Conservation (phyloP, 495 filamentous ascomycete genomes). For the Daldinia decipiens region DNA sequence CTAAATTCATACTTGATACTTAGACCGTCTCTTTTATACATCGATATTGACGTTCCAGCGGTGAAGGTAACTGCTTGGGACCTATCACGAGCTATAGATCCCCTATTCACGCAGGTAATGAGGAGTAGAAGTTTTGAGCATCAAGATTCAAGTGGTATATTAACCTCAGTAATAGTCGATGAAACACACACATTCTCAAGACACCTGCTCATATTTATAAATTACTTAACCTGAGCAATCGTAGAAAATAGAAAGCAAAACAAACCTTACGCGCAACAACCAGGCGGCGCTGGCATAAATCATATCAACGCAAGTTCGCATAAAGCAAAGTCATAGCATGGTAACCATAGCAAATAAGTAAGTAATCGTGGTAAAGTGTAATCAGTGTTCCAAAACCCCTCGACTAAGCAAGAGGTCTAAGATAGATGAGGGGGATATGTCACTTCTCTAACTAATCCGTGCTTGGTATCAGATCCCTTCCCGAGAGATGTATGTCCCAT, state of each 20-base stretch:
- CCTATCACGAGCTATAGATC: too few relatives aligned
- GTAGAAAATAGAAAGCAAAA: neutral
- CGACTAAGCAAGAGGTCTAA: conserved; percentile 5
- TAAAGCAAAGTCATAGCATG: neutral
- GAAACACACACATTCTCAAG: too few relatives aligned
- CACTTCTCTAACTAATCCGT: conserved; percentile 9
- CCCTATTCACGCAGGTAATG: too few relatives aligned
- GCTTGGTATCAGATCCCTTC: conserved; percentile 45
- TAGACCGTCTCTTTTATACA: too few relatives aligned
- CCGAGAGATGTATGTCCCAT: conserved; percentile 31
- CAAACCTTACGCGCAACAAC: neutral
- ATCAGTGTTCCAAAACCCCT: conserved; percentile 18
- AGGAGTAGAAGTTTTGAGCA: neutral
- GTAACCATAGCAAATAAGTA: neutral
- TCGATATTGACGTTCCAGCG: too few relatives aligned
- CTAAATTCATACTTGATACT: too few relatives aligned
- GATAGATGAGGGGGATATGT: conserved; percentile 21
- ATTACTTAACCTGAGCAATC: too few relatives aligned
- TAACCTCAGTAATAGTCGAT: neutral
- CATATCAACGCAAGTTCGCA: neutral
- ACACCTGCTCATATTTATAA: neutral
- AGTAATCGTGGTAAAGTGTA: neutral
- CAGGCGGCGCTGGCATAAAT: too few relatives aligned
- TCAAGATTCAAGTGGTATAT: neutral
- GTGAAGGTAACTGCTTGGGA: too few relatives aligned